Evolutionary conservation across 208 protist genomes (phyloP).

Genomic region (Acanthamoeba divionensis): DNA sequence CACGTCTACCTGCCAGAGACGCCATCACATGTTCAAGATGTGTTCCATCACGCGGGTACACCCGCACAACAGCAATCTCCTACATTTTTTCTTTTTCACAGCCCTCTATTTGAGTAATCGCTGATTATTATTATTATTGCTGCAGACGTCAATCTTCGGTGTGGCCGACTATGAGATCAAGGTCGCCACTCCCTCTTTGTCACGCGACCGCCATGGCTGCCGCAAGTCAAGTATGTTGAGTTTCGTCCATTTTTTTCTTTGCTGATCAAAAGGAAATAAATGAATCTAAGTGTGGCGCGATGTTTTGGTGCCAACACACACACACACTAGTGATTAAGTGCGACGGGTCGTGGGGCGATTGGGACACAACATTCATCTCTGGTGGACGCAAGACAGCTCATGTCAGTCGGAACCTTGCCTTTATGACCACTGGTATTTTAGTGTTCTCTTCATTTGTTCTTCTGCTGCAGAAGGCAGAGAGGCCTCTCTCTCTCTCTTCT

Average conservation of each 20-base stretch:
- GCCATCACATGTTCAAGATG: constrained; percentile 21
- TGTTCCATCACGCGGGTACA: constrained; percentile 14
- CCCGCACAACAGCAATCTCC: background rate
- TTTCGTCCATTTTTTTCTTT: too few relatives aligned
- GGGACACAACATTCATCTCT: background rate
- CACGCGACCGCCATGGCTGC: background rate
- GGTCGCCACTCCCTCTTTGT: background rate
- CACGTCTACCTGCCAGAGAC: background rate
- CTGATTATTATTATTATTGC: background rate
- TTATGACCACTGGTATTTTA: constrained; percentile 1
- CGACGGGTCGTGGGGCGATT: constrained; percentile 5
- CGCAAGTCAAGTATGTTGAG: constrained; percentile 15
- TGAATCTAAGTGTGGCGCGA: too few relatives aligned
- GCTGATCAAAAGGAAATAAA: too few relatives aligned
- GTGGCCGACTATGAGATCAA: background rate
- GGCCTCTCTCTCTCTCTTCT: background rate
- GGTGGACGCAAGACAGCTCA: background rate
- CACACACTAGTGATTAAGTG: constrained; percentile 35
- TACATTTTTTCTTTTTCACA: background rate
- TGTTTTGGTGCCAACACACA: too few relatives aligned
- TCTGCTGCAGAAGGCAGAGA: background rate
- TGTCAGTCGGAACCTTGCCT: constrained; percentile 13
- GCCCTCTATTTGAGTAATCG: background rate
- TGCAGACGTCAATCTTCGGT: background rate
- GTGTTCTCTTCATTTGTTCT: background rate